These are phyloP conservation scores for Waitea zeae DNA, from an alignment of 1,284 basidiomycete species.

Conservation along the genomic window DNA sequence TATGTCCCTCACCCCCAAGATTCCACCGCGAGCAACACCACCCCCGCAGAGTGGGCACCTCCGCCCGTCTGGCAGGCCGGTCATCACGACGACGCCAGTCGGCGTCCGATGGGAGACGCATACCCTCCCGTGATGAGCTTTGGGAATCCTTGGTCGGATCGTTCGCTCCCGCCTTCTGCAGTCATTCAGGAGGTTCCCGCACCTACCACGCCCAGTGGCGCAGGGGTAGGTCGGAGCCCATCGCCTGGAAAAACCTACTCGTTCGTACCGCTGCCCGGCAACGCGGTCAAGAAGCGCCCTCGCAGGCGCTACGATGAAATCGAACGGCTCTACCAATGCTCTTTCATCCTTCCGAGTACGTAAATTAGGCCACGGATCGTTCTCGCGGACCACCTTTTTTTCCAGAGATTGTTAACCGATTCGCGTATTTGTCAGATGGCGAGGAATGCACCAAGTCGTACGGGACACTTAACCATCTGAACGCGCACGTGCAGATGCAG, in stretches of 20 bases:
- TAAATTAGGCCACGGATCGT: not conserved
- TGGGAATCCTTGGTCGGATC: too few species aligned
- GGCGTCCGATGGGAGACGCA: too few species aligned
- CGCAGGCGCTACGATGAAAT: conserved; percentile 80
- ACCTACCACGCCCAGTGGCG: too few species aligned
- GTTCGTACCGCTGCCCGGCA: conserved; percentile 65
- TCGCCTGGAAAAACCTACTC: conserved; percentile 76
- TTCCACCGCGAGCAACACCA: too few species aligned
- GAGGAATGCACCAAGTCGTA: conserved; percentile 72
- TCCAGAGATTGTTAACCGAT: too few species aligned
- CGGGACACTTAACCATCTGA: conserved; percentile 82
- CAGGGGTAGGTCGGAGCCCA: too few species aligned
- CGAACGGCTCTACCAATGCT: conserved; percentile 78
- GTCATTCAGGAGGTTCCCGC: too few species aligned
- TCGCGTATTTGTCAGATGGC: conserved; percentile 26
- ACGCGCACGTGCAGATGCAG: conserved; percentile 88
- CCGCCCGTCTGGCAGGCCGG: too few species aligned
- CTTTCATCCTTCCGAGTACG: conserved; percentile 7
- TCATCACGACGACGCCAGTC: too few species aligned
- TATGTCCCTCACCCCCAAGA: too few species aligned
- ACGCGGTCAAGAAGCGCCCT: conserved; percentile 67
- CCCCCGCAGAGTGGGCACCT: too few species aligned
- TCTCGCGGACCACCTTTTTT: not conserved
- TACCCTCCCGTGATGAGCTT: not conserved
- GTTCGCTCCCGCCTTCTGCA: too few species aligned